Base-by-base conservation (phyloP, 139 green algal genomes). In the Chlamydomonas sp. region DNA sequence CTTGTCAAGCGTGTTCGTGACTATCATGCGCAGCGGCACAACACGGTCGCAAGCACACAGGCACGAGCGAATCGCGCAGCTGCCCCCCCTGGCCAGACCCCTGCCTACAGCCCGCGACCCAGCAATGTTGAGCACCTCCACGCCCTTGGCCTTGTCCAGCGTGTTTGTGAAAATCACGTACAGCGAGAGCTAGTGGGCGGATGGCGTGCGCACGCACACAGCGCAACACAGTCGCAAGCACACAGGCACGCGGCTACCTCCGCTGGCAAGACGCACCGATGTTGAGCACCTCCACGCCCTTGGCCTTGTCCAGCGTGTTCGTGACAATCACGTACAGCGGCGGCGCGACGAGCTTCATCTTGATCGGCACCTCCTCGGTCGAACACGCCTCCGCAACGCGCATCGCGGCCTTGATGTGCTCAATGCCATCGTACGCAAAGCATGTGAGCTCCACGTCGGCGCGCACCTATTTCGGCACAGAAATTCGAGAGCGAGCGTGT, bases 371-470 rank as follows among this genome's bases (percentile, higher is more conserved):
- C 2, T 94, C 90, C 64, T 97, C 88, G 20, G 69, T 74, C 68
- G 68, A 67, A 13, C 43, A 22, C 22, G 72, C 76, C 68, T 82
- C 72, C 0, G 76, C 76, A 0, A 72, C 67, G 26, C 72, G 78
- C 88, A 98, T 97, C n/a, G 83, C 80, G 0, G 73, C 69, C 77
- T 97, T 90, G 82, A 99, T 99, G 83, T 96, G 89, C 72, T 97
- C 86, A 10, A 99, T 88, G 69, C 95, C 95, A 64, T 97, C 95
- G 70, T 97, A 99, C 2, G 83, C 75, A 76, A 97, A 99, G 76
- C 95, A 99, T 4, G 92, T 98, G 70, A 99, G 85, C 85, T 99
- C 95, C 54, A 99, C 86, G 77, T 99, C 95, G 0, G 92, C 92
- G 31, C 77, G 73, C 59, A n/a, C n/a, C n/a, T n/a, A n/a, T n/a